Evolutionary conservation across 306 rosid species (phyloP).

Genomic region (Alnus rubra): DNA sequence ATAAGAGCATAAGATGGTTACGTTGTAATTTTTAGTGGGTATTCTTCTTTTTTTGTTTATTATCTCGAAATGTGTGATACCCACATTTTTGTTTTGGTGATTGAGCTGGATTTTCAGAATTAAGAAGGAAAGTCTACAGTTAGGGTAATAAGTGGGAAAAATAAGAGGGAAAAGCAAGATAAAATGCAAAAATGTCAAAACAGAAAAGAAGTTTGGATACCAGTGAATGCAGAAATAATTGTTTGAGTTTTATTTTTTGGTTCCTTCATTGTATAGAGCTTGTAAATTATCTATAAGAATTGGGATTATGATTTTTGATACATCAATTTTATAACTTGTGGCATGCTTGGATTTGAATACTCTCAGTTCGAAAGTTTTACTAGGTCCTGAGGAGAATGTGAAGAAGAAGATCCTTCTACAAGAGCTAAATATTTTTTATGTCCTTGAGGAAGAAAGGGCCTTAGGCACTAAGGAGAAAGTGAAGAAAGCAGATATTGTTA

Average conservation of each 20-base stretch:
- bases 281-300: neutral
- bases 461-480: too few relatives aligned
- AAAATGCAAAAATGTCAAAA: neutral
- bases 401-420: too few relatives aligned
- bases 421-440: too few relatives aligned
- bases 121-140: neutral
- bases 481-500: too few relatives aligned
- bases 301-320: neutral
- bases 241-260: neutral
- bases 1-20: neutral
- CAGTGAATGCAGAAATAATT: neutral
- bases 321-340: neutral
- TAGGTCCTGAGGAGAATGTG: neutral
- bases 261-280: neutral
- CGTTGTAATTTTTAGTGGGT: neutral
- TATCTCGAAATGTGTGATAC: neutral
- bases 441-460: too few relatives aligned
- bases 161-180: neutral
- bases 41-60: neutral
- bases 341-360: neutral
- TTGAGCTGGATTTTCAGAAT: neutral
- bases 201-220: neutral
- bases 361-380: neutral
- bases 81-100: neutral
- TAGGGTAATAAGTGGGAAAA: neutral